Base-by-base conservation (phyloP, 2,329 filamentous ascomycete species). In the Botrytis deweyae region DNA sequence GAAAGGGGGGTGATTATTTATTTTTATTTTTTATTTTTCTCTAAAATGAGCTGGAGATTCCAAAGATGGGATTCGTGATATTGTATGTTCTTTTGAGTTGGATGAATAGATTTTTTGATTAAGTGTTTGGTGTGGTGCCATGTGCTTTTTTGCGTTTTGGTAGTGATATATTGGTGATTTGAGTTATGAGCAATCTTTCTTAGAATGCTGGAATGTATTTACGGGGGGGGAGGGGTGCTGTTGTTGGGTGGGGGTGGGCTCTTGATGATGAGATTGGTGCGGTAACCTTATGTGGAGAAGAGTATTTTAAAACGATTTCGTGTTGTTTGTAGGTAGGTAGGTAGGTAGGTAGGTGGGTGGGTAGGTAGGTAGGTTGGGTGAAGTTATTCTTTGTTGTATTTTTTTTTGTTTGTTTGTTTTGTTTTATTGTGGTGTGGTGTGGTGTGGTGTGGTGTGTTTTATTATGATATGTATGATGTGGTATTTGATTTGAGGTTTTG, bases 301-400 rank as follows among this genome's bases (percentile, higher is more conserved):
- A 42, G 40, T 42, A 42, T 42, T 12, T 42, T 1, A 5, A 3
- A 14, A 16, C 4, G 49, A n/a, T 52, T 52, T n/a, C 1, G 25
- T 14, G 12, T 14, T 1, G 5, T 14, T 52, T 52, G 0, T 3
- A 7, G 49, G 1, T n/a, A 16, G 49, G 33, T 33, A 33, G 33
- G 0, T 3, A 7, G 49, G 1, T n/a, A n/a, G 49, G 3, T 33
- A 4, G 33, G 0, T 3, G 7, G 49, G 1, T n/a, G 16, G 49
- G 33, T 33, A 33, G 33, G 0, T 3, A 16, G 49, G 1, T n/a
- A n/a, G 49, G 33, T 33, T 3, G 33, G 12, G 25, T n/a, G 25
- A 52, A n/a, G 25, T 52, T 5, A 0, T 25, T 12, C 12, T n/a
- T n/a, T n/a, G 40, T 42, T 42, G 40, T 42, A 12, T 52, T 14